Conservation (phyloP, 2,329 filamentous ascomycete genomes). For the Beauveria bassiana region DNA sequence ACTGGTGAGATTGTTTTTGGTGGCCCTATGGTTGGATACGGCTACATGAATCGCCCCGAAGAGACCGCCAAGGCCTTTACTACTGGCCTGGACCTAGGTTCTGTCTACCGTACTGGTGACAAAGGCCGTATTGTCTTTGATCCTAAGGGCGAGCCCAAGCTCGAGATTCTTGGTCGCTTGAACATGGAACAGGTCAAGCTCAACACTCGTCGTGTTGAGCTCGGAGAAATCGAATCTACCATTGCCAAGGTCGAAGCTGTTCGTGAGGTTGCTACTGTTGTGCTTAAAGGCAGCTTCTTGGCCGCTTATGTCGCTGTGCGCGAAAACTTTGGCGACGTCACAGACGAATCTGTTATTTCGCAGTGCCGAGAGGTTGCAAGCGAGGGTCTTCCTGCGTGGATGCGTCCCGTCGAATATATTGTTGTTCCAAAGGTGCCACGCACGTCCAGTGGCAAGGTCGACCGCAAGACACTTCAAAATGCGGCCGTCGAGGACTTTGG, state of each 20-base stretch:
- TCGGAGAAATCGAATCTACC: constrained; percentile 7
- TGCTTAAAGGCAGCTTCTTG: constrained; percentile 22
- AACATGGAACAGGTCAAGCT: constrained; percentile 12
- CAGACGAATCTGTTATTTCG: background rate
- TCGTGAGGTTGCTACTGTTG: constrained; percentile 39
- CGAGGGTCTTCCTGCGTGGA: constrained; percentile 9
- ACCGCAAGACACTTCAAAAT: constrained; percentile 8
- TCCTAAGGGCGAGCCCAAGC: constrained; percentile 4
- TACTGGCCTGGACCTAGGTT: background rate
- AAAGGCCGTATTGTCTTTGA: constrained; percentile 9
- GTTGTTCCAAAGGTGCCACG: constrained; percentile 6
- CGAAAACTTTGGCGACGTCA: background rate
- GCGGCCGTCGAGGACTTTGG: constrained; percentile 4
- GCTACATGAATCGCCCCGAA: constrained; percentile 11
- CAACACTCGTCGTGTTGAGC: constrained; percentile 9
- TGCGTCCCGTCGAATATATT: constrained; percentile 10
- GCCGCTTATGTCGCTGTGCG: constrained; percentile 9
- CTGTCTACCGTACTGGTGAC: constrained; percentile 9
- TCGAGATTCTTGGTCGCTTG: constrained; percentile 8
- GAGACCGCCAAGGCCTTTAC: constrained; percentile 8
- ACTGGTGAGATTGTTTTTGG: constrained; percentile 20
- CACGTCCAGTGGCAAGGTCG: constrained; percentile 9
- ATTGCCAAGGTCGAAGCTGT: constrained; percentile 15
- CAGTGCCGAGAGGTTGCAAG: constrained; percentile 6
- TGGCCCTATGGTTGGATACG: constrained; percentile 13